Percentiles rank a stretch among this genome's conserved stretches.
Conservation (phyloP, 306 rosid species). For the Trifolium fragiferum region DNA sequence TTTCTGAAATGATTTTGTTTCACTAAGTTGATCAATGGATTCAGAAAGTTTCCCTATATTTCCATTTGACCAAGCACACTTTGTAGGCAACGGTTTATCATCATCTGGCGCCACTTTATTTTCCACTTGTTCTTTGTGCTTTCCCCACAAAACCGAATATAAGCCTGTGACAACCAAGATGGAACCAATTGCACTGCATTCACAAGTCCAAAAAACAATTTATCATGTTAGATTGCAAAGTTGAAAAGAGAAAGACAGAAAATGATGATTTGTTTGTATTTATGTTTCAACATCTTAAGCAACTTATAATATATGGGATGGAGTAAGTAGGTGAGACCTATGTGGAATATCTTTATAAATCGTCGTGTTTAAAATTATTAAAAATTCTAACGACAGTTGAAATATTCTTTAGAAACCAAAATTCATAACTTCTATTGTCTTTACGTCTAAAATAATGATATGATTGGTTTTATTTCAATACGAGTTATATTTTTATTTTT, state of each 20-base stretch:
- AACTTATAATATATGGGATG: no score
- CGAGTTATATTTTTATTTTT: no score
- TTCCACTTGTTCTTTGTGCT: conserved; percentile 67
- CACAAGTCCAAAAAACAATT: conserved; percentile 9
- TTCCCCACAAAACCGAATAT: conserved; percentile 88
- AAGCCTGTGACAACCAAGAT: conserved; percentile 73
- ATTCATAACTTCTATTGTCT: no score
- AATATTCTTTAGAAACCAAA: no score
- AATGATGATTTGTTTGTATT: not conserved
- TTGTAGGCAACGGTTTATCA: conserved; percentile 55
- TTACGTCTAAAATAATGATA: no score
- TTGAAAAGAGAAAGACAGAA: not conserved
- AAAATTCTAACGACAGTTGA: no score
- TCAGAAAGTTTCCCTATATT: conserved; percentile 19
- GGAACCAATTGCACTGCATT: conserved; percentile 65
- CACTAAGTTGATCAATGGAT: conserved; percentile 18
- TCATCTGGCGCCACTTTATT: conserved; percentile 42
- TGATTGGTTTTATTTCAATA: no score
- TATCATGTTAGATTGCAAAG: not conserved
- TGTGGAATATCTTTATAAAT: no score
- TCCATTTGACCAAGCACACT: conserved; percentile 45
- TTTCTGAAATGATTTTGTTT: conserved; percentile 30
- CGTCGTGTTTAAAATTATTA: no score
- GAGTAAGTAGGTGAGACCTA: no score
- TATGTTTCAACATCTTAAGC: no score